phyloP scores from a whole-genome alignment of 1,284 basidiomycete genomes.

The Microbotryum saponariae region DNA sequence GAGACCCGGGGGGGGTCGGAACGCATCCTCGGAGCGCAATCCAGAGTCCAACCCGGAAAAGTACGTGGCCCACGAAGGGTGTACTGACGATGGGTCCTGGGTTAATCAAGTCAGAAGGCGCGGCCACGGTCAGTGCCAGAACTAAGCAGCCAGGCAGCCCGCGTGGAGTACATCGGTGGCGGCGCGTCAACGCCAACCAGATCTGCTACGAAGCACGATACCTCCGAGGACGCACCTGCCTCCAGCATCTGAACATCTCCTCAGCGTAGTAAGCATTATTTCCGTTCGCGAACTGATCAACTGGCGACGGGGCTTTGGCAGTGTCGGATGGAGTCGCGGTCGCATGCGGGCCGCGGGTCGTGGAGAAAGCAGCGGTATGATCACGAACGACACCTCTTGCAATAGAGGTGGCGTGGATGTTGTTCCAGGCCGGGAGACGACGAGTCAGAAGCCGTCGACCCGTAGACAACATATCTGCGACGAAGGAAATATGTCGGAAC shows the following conservation, averaged over 20 bases:
- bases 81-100: conserved; percentile 72
- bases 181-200: too few relatives aligned
- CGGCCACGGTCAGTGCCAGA: neutral
- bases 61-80: conserved; percentile 91
- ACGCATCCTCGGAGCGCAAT: conserved; percentile 71
- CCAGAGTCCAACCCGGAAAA: conserved; percentile 91
- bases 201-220: too few relatives aligned
- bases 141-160: neutral
- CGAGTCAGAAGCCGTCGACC: too few relatives aligned
- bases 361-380: too few relatives aligned
- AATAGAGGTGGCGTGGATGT: too few relatives aligned
- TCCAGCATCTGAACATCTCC: conserved; percentile 90
- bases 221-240: conserved; percentile 38
- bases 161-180: too few relatives aligned
- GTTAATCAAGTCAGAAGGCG: neutral
- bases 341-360: too few relatives aligned
- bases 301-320: conserved; percentile 39
- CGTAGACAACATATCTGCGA: too few relatives aligned
- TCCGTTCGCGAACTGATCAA: conserved; percentile 69
- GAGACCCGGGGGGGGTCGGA: conserved; percentile 59
- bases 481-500: too few relatives aligned
- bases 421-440: too few relatives aligned
- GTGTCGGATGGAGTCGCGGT: too few relatives aligned
- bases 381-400: too few relatives aligned
- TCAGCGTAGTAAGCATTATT: conserved; percentile 93